Percentiles rank a stretch among this genome's conserved stretches.
phyloP scores from a whole-genome alignment of 768 basidiomycete genomes.

The Amylocystis lapponica region DNA sequence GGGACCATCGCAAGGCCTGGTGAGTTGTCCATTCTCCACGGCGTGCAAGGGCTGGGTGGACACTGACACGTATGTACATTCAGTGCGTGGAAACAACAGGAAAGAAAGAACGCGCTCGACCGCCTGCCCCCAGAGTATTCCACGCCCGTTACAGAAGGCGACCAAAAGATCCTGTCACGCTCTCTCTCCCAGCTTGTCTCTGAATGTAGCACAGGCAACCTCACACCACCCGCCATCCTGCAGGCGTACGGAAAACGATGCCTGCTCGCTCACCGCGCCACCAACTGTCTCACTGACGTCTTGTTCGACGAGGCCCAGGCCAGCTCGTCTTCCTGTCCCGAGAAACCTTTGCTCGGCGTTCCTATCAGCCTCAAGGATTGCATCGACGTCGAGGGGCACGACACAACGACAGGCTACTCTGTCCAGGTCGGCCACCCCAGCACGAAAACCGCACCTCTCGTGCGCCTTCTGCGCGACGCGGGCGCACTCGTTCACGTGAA shows the following conservation, averaged over 20 bases:
- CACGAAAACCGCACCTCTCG: constrained; percentile 30
- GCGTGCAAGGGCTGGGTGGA: neutral
- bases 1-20: constrained; percentile 10
- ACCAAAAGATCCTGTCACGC: constrained; percentile 30
- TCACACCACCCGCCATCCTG: constrained; percentile 28
- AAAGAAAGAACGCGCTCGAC: constrained; percentile 24
- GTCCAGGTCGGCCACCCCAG: constrained; percentile 30
- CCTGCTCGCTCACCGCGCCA: constrained; percentile 34
- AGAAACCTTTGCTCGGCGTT: constrained; percentile 35
- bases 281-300: constrained; percentile 47
- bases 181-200: constrained; percentile 33
- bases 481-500: constrained; percentile 38
- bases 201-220: constrained; percentile 21
- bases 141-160: constrained; percentile 27
- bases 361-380: constrained; percentile 47
- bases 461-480: constrained; percentile 35
- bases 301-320: constrained; percentile 30
- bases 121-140: constrained; percentile 25
- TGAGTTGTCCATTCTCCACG: constrained; percentile 5
- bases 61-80: neutral
- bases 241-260: constrained; percentile 36
- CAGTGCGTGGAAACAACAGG: constrained; percentile 31
- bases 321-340: too few relatives aligned
- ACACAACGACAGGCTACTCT: constrained; percentile 41
- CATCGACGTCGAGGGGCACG: constrained; percentile 39